Base-by-base conservation (phyloP, 1,284 basidiomycete genomes). In the Exobasidium rhododendri region DNA sequence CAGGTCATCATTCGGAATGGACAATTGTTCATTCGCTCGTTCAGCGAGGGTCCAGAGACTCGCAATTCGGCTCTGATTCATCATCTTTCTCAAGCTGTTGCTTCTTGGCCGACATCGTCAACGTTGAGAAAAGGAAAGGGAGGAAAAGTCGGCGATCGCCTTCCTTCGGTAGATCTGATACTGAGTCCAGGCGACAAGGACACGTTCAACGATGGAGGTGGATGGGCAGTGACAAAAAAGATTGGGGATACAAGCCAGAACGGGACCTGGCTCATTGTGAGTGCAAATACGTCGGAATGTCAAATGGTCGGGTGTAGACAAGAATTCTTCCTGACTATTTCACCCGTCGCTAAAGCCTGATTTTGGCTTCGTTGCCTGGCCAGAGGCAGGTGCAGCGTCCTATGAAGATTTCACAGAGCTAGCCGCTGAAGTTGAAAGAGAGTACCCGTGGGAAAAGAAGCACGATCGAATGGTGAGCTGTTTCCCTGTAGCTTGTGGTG, bases 301-400 rank as follows among this genome's bases (percentile, higher is more conserved):
- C 17, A 29, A 35, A 46, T 52, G n/a, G 52, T n/a, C 43, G 14
- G 43, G 43, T 44, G 43, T n/a, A 44, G 14, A 44, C n/a, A 14
- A 14, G n/a, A n/a, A n/a, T n/a, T n/a, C n/a, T n/a, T n/a, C n/a
- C n/a, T n/a, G 43, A n/a, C n/a, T 14, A n/a, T 14, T 14, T n/a
- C 14, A 14, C 43, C 14, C n/a, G 43, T n/a, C 14, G 43, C 53
- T 64, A 26, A n/a, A 26, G 58, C 72, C 72, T 0, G 72, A 74
- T 45, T 74, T 74, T 52, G 70, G 70, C 17, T 74, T 74, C 49
- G 65, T 61, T 1, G 71, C 62, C 4, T 74, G 72, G 72, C 70
- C 70, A 22, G 71, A 74, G 40, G 56, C 71, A 1, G 68, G 66
- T 14, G 66, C 66, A 22, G 66, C 72, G 0, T 64, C 61, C 20